Percentiles rank a stretch among this genome's conserved stretches.
Conservation (phyloP, 2,329 filamentous ascomycete species). For the Aspergillus sp. region DNA sequence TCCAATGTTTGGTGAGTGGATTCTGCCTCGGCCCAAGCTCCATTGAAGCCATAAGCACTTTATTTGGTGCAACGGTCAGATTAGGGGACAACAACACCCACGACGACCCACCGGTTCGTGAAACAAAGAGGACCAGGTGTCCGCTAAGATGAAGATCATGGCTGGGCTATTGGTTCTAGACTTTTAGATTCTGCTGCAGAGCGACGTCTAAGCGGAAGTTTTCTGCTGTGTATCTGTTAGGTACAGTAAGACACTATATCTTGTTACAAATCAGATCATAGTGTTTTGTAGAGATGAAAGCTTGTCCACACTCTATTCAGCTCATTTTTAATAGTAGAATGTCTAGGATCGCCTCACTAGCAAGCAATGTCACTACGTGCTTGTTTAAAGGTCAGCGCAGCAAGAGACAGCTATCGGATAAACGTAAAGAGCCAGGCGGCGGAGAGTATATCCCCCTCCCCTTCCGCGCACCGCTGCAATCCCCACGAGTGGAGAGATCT, state of each 20-base stretch:
- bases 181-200: not conserved
- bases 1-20: not conserved
- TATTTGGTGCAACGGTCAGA: not conserved
- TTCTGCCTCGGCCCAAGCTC: not conserved
- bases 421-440: not conserved
- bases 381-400: not conserved
- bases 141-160: not conserved
- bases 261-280: too few relatives aligned
- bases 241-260: too few relatives aligned
- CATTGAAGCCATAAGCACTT: not conserved
- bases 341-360: not conserved
- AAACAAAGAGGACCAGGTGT: not conserved
- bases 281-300: too few relatives aligned
- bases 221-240: too few relatives aligned
- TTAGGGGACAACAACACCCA: not conserved
- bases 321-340: too few relatives aligned
- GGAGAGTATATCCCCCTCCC: constrained; percentile 1
- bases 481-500: not conserved
- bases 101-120: not conserved
- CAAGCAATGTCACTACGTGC: not conserved
- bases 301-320: too few relatives aligned
- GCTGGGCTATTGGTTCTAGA: not conserved
- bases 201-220: not conserved
- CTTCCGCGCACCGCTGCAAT: not conserved
- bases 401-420: not conserved